Base-by-base conservation (phyloP, 179 eudicot species). In the Sideroxylon spinosum region DNA sequence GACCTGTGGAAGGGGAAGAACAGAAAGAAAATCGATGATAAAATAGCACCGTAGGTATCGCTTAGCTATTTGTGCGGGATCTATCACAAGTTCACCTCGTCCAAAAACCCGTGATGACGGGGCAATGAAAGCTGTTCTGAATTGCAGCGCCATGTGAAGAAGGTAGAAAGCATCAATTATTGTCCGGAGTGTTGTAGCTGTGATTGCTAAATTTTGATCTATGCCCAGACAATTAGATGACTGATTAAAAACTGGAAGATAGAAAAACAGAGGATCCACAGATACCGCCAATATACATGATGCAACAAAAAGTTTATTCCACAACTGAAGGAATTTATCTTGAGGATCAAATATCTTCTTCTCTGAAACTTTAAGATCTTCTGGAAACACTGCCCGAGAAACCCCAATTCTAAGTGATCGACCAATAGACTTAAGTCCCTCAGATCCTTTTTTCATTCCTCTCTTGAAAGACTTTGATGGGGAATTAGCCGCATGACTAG, bases 61-160 rank as follows among this genome's bases (percentile, higher is more conserved):
- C 86, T 92, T 94, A 17, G 99, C 99, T 76, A 96, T 96, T 82
- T 92, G 89, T 50, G 86, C 87, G 72, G 93, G 86, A 89, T 96
- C 94, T 72, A 92, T 94, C 73, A 96, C 99, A 82, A 96, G 98
- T 87, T 94, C 99, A 81, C 99, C 99, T 75, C 99, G 89, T 79
- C 99, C 99, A 83, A 96, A 96, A 55, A 96, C 99, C 81, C 99
- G 86, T 79, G 99, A 96, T 71, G 98, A 96, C 55, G 98, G 98
- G 65, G 98, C 99, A 89, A 96, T 94, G 73, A 89, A 96, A 60
- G 98, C 99, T 64, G 99, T 96, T 77, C 97, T 89, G 81, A 96
- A 96, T 77, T 94, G 97, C 76, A 96, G 90, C 73, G 85, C 92
- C 94, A 96, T 92, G 80, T 89, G 99, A 79, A 94, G 74, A 79